Evolutionary conservation across 1,284 basidiomycete species (phyloP).

Genomic region (Ganoderma sp.): DNA sequence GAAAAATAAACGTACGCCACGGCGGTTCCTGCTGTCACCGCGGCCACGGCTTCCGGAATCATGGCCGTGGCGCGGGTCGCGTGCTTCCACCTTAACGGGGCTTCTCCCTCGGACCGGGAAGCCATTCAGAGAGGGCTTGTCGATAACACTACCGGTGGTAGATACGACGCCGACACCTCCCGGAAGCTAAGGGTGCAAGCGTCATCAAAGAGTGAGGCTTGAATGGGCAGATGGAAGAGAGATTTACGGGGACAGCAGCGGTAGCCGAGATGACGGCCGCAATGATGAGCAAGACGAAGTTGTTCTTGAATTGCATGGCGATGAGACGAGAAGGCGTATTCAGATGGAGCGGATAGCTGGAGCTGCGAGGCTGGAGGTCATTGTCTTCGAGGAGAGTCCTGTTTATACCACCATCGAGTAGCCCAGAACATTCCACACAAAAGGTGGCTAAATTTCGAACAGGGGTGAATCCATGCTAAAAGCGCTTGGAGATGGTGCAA

Average conservation of each 20-base stretch:
- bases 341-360: constrained; percentile 7
- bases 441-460: background rate
- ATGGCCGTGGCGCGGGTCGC: constrained; percentile 33
- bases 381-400: background rate
- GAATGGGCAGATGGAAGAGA: background rate
- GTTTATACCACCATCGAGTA: background rate
- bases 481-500: constrained; percentile 14
- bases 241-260: constrained; percentile 42
- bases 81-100: constrained; percentile 22
- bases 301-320: constrained; percentile 44
- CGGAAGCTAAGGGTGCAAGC: constrained; percentile 15
- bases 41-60: constrained; percentile 22
- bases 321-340: background rate
- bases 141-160: constrained; percentile 28
- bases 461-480: constrained; percentile 3
- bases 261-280: constrained; percentile 42
- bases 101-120: constrained; percentile 27
- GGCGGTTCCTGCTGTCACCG: constrained; percentile 21
- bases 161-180: constrained; percentile 25
- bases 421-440: background rate
- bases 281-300: constrained; percentile 43
- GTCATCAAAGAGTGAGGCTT: background rate
- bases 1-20: constrained; percentile 9
- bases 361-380: constrained; percentile 6
- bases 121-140: constrained; percentile 28